phyloP scores from a whole-genome alignment of 352 stramenopile genomes.

The Pythium aphanidermatum region DNA sequence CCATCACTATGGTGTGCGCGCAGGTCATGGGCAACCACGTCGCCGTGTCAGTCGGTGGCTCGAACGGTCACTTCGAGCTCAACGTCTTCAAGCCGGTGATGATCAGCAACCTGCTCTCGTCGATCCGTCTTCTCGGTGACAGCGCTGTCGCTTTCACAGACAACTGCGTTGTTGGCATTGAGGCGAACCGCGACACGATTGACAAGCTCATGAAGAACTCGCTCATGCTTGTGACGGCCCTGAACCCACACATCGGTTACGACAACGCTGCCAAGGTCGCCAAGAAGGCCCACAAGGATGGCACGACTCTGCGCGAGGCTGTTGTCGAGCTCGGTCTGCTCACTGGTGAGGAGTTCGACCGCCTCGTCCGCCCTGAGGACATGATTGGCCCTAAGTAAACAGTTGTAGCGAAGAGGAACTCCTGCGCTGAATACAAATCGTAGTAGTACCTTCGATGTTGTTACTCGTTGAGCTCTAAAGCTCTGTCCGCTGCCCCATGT shows the following conservation, averaged over 20 bases:
- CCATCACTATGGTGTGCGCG: slow-evolving; percentile 49
- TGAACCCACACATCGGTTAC: slow-evolving; percentile 56
- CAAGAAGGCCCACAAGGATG: slow-evolving; percentile 55
- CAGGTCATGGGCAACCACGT: slow-evolving; percentile 58
- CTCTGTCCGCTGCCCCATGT: too few species aligned
- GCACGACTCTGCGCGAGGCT: slow-evolving; percentile 41
- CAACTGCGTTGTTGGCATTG: slow-evolving; percentile 38
- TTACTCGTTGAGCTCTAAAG: too few species aligned
- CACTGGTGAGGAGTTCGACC: slow-evolving; percentile 41
- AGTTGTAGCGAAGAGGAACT: too few species aligned
- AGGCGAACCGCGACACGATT: slow-evolving; percentile 34
- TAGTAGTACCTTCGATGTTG: too few species aligned
- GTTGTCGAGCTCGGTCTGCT: slow-evolving; percentile 36
- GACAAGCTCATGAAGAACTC: slow-evolving; percentile 44
- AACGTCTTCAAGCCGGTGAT: slow-evolving; percentile 61
- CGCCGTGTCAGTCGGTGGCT: slow-evolving; percentile 39
- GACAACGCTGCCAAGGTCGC: slow-evolving; percentile 50
- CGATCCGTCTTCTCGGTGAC: slow-evolving; percentile 31
- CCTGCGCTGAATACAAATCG: too few species aligned
- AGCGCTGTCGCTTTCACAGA: slow-evolving; percentile 35
- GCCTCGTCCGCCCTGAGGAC: too few species aligned
- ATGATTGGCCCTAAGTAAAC: too few species aligned
- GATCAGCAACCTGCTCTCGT: slow-evolving; percentile 43
- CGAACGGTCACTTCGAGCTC: slow-evolving; percentile 47
- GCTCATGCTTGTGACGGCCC: slow-evolving; percentile 50